A percentile compares a stretch with the other conserved stretches of the same genome.
phyloP scores from a whole-genome alignment of 495 filamentous ascomycete genomes.

The Penicillium dipodomyicola region DNA sequence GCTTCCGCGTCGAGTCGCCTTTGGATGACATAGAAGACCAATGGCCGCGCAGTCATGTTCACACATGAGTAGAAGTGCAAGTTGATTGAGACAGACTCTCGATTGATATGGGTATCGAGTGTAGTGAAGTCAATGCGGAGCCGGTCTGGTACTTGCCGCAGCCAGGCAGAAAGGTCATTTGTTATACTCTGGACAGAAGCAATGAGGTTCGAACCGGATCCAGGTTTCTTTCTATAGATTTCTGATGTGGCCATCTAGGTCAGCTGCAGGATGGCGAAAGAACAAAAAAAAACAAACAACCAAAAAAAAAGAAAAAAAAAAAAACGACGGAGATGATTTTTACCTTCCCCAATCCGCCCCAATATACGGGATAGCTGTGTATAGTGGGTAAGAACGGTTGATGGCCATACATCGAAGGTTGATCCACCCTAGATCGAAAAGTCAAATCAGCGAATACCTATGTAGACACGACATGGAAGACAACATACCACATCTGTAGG shows the following conservation, averaged over 20 bases:
- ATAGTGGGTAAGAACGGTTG: conserved; percentile 47
- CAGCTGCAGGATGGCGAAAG: neutral
- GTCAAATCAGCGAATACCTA: conserved; percentile 9
- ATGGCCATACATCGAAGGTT: conserved; percentile 39
- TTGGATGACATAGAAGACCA: conserved; percentile 51
- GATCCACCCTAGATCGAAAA: conserved; percentile 21
- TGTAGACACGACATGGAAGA: conserved; percentile 2
- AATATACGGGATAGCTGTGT: conserved; percentile 46
- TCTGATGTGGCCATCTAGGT: conserved; percentile 17
- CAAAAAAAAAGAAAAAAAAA: neutral
- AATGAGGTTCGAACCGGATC: conserved; percentile 43
- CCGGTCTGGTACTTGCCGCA: conserved; percentile 38
- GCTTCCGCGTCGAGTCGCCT: conserved; percentile 36
- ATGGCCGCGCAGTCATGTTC: conserved; percentile 50
- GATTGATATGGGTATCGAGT: conserved; percentile 36
- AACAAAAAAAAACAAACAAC: neutral
- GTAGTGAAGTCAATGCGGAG: conserved; percentile 44
- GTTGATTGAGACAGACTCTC: conserved; percentile 47
- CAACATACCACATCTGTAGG: conserved; percentile 33
- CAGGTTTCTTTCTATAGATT: conserved; percentile 47
- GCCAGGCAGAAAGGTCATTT: conserved; percentile 42
- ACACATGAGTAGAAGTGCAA: conserved; percentile 52
- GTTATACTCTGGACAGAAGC: conserved; percentile 47
- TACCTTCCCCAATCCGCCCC: conserved; percentile 43
- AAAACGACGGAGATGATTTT: too few species aligned